Evolutionary conservation across 2,329 filamentous ascomycete species (phyloP).

Genomic region (Fulvia fulva): DNA sequence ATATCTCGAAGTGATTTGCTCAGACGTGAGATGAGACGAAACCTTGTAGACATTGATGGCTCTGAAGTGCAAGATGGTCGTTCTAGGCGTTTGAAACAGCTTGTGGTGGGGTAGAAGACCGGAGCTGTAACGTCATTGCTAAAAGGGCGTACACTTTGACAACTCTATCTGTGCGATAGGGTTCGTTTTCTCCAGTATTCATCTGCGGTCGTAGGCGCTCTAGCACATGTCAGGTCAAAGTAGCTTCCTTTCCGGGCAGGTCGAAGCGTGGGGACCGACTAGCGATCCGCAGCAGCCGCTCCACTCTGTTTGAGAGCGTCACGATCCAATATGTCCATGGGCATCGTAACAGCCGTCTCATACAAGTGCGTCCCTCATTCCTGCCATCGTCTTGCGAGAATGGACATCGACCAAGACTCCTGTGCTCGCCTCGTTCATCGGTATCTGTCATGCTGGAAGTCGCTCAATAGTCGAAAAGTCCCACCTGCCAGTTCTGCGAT

Average conservation of each 20-base stretch:
- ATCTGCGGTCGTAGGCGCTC: not conserved
- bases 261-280: not conserved
- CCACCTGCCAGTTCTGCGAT: not conserved
- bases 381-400: too few relatives aligned
- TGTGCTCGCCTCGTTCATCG: not conserved
- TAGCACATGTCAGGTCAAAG: not conserved
- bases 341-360: too few relatives aligned
- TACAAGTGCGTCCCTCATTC: too few relatives aligned
- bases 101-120: not conserved
- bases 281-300: not conserved
- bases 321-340: too few relatives aligned
- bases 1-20: not conserved
- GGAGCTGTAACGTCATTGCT: not conserved
- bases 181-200: not conserved
- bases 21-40: not conserved
- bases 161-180: not conserved
- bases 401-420: not conserved
- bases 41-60: not conserved
- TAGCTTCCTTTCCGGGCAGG: not conserved
- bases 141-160: not conserved
- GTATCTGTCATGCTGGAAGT: not conserved
- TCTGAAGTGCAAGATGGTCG: not conserved
- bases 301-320: too few relatives aligned
- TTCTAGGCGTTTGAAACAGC: not conserved
- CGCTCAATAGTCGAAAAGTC: not conserved